Evolutionary conservation across 2,329 filamentous ascomycete species (phyloP).

Genomic region (Fusarium foetens): DNA sequence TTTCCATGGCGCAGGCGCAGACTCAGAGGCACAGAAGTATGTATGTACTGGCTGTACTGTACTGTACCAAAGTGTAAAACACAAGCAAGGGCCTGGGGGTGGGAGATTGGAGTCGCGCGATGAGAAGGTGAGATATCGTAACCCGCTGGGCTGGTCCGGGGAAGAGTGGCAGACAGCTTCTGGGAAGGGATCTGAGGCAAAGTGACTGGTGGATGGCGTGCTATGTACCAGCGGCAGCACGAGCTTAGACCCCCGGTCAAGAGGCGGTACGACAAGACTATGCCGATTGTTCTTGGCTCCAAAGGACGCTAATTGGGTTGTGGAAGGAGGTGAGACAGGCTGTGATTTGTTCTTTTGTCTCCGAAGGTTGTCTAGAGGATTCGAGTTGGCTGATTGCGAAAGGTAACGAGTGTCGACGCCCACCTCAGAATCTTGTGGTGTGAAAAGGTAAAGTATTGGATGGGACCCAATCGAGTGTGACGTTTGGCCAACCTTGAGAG

Average conservation of each 20-base stretch:
- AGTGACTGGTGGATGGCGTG: slow-evolving; percentile 44
- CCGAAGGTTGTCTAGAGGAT: slow-evolving; percentile 6
- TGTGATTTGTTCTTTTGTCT: slow-evolving; percentile 26
- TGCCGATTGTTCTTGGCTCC: slow-evolving; percentile 20
- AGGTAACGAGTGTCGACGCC: slow-evolving; percentile 5
- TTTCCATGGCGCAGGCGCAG: slow-evolving; percentile 39
- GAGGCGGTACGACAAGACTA: slow-evolving; percentile 21
- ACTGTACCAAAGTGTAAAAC: not conserved
- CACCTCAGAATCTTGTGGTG: slow-evolving; percentile 10
- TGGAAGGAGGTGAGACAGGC: slow-evolving; percentile 17
- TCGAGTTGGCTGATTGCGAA: slow-evolving; percentile 1
- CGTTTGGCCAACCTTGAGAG: slow-evolving; percentile 28
- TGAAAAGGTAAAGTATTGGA: slow-evolving; percentile 16
- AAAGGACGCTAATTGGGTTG: slow-evolving; percentile 27
- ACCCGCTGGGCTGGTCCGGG: slow-evolving; percentile 36
- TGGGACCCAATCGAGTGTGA: slow-evolving; percentile 14
- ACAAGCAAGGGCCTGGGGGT: slow-evolving; percentile 30
- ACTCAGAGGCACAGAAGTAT: slow-evolving; percentile 9
- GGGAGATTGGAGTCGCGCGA: slow-evolving; percentile 42
- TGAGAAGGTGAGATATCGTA: slow-evolving; percentile 46
- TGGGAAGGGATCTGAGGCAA: slow-evolving; percentile 44
- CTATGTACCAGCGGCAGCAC: slow-evolving; percentile 30
- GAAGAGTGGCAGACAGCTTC: slow-evolving; percentile 31
- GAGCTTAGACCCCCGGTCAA: slow-evolving; percentile 36
- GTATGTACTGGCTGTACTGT: not conserved